Percentiles rank a stretch among this genome's conserved stretches.
These are phyloP conservation scores for Chrysopogon serrulatus DNA, from an alignment of 176 grass and related monocot species.

Conservation along the genomic window DNA sequence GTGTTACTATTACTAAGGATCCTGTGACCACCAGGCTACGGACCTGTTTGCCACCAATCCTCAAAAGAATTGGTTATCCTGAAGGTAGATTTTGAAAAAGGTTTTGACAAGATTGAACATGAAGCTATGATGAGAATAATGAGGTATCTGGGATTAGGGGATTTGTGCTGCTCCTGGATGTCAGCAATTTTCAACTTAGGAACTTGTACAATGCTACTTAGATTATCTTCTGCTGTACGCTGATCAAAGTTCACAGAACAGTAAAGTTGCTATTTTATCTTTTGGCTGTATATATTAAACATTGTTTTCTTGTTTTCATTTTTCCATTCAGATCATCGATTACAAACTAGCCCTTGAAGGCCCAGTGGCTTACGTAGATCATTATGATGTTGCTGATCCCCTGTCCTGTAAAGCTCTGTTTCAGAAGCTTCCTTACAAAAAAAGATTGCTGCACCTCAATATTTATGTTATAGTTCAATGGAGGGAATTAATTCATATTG, in stretches of 20 bases:
- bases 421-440: conserved; percentile 46
- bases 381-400: conserved; percentile 43
- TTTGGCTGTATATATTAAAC: not conserved
- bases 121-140: not conserved
- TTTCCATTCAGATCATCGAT: conserved; percentile 54
- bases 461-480: conserved; percentile 61
- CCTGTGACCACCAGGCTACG: too few relatives aligned
- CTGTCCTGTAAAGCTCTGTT: conserved; percentile 67
- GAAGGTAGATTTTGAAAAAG: not conserved
- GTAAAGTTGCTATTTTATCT: not conserved
- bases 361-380: conserved; percentile 43
- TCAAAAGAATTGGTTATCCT: not conserved
- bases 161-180: not conserved
- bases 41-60: not conserved
- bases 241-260: not conserved
- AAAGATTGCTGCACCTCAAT: conserved; percentile 41
- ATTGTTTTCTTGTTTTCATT: conserved; percentile 4
- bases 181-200: not conserved
- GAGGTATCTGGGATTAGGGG: not conserved
- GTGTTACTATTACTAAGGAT: too few relatives aligned
- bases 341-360: conserved; percentile 88
- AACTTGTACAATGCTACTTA: not conserved
- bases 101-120: not conserved
- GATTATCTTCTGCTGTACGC: not conserved
- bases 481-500: conserved; percentile 45